Conservation (phyloP, 768 basidiomycete genomes). For the Phaeotremella skinneri region DNA sequence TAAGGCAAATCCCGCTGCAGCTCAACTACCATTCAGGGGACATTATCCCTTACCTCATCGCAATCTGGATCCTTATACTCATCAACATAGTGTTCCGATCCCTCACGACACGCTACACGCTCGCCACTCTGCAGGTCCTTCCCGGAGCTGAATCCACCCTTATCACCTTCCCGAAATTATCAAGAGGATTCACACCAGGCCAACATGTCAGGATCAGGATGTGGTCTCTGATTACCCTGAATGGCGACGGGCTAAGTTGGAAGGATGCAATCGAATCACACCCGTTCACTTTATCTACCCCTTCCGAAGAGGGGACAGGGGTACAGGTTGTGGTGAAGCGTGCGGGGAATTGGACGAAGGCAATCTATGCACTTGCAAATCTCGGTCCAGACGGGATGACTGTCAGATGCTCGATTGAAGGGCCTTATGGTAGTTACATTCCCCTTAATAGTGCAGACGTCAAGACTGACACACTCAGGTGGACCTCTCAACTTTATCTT, state of each 20-base stretch:
- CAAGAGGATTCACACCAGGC: slow-evolving; percentile 19
- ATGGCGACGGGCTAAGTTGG: slow-evolving; percentile 12
- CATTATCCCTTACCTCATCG: slow-evolving; percentile 29
- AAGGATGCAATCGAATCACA: slow-evolving; percentile 19
- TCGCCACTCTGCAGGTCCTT: slow-evolving; percentile 21
- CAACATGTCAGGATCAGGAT: slow-evolving; percentile 26
- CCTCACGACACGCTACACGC: slow-evolving; percentile 20
- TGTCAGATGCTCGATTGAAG: slow-evolving; percentile 15
- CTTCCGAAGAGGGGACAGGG: slow-evolving; percentile 5
- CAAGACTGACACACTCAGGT: slow-evolving; percentile 8
- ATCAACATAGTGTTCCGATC: slow-evolving; percentile 29
- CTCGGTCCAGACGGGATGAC: not conserved
- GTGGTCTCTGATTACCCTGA: slow-evolving; percentile 6
- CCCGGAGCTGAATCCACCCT: slow-evolving; percentile 23
- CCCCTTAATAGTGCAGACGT: not conserved
- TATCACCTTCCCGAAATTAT: slow-evolving; percentile 16
- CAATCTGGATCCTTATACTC: slow-evolving; percentile 19
- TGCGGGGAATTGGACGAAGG: slow-evolving; percentile 24
- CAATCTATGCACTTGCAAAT: slow-evolving; percentile 16
- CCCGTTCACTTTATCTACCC: slow-evolving; percentile 22
- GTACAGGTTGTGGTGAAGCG: slow-evolving; percentile 14
- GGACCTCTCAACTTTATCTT: slow-evolving; percentile 24
- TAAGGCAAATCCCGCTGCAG: not conserved
- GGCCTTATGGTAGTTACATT: slow-evolving; percentile 24
- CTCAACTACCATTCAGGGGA: slow-evolving; percentile 33